Percentiles rank a stretch among this genome's conserved stretches.
Conservation (phyloP, 1,284 basidiomycete species). For the Austroboletus niveus region DNA sequence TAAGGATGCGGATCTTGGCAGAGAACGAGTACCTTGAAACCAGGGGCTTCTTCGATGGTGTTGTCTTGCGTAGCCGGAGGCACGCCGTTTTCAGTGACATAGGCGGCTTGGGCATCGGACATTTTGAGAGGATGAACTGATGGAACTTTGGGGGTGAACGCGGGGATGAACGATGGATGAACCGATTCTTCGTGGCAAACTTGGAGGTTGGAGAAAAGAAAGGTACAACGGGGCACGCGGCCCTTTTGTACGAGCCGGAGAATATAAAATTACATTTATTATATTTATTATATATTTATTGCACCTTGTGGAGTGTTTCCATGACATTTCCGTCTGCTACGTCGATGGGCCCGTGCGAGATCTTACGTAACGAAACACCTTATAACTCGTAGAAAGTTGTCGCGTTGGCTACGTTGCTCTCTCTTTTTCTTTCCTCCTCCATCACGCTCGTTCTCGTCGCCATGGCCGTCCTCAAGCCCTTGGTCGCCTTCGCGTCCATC, state of each 20-base stretch:
- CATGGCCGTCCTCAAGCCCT: slow-evolving; percentile 50
- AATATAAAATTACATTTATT: background rate
- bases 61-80: slow-evolving; percentile 69
- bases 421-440: slow-evolving; percentile 1
- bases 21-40: slow-evolving; percentile 60
- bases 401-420: background rate
- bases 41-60: slow-evolving; percentile 64
- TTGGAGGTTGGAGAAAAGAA: slow-evolving; percentile 69
- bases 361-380: background rate
- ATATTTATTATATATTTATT: background rate
- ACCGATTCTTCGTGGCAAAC: slow-evolving; percentile 78
- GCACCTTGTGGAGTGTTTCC: background rate
- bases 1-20: slow-evolving; percentile 15
- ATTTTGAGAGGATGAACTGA: slow-evolving; percentile 56
- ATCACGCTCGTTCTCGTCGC: background rate
- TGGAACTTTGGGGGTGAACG: slow-evolving; percentile 56
- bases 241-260: slow-evolving; percentile 16
- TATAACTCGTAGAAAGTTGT: background rate
- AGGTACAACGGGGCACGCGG: slow-evolving; percentile 16
- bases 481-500: slow-evolving; percentile 57
- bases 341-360: background rate
- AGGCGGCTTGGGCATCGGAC: slow-evolving; percentile 84
- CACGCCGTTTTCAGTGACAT: slow-evolving; percentile 75
- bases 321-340: too few relatives aligned
- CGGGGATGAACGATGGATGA: slow-evolving; percentile 56